These are phyloP conservation scores for Fusarium neocosmosporiellum DNA, from an alignment of 2,329 filamentous ascomycete species.

Conservation along the genomic window DNA sequence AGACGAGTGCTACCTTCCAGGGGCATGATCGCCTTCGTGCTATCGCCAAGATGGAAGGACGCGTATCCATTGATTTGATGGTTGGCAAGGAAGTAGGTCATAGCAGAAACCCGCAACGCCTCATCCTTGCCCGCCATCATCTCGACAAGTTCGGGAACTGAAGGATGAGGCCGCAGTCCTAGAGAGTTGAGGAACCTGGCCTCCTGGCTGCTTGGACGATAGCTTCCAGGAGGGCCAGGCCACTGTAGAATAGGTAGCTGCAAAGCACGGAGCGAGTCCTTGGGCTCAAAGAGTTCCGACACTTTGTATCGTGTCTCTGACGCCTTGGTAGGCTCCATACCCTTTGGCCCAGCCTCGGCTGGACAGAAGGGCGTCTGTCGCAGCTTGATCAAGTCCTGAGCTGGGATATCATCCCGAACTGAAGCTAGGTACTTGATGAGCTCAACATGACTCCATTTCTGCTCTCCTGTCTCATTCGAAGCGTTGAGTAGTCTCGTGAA, in stretches of 20 bases:
- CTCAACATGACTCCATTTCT: constrained; percentile 91
- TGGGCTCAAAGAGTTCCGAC: constrained; percentile 84
- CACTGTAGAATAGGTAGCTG: constrained; percentile 83
- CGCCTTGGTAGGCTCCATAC: constrained; percentile 64
- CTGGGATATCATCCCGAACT: constrained; percentile 88
- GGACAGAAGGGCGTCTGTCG: constrained; percentile 84
- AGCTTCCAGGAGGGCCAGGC: constrained; percentile 74
- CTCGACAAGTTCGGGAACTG: constrained; percentile 78
- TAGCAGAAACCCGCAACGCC: constrained; percentile 72
- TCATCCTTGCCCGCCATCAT: constrained; percentile 76
- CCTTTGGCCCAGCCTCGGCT: constrained; percentile 72
- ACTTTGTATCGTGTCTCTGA: constrained; percentile 73
- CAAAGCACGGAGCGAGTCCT: constrained; percentile 74
- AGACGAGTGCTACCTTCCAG: constrained; percentile 76
- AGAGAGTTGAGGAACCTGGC: constrained; percentile 78
- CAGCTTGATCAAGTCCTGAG: constrained; percentile 82
- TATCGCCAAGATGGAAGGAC: constrained; percentile 67
- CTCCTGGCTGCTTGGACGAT: constrained; percentile 74
- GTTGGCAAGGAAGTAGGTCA: constrained; percentile 86
- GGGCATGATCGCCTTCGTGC: constrained; percentile 74
- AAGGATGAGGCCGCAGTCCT: constrained; percentile 78
- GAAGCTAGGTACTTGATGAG: constrained; percentile 94
- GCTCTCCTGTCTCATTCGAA: constrained; percentile 62
- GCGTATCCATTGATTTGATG: constrained; percentile 83
- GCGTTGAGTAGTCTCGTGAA: constrained; percentile 84